Base-by-base conservation (phyloP, 2,329 filamentous ascomycete genomes). In the Colletotrichum sp. region DNA sequence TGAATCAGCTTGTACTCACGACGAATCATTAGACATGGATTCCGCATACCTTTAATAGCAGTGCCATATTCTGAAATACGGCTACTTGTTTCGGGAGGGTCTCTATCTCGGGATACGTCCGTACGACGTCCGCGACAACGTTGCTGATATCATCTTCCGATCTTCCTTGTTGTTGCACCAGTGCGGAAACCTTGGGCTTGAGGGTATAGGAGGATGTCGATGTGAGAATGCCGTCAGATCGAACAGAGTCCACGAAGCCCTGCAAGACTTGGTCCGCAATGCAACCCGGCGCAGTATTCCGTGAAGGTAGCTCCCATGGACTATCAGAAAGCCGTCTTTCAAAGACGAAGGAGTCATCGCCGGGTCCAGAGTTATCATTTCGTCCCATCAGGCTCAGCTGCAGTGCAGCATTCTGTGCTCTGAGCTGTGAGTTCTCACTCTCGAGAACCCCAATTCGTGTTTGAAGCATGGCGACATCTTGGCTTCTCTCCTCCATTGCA, bases 141-240 rank as follows among this genome's bases (percentile, higher is more conserved):
- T 83, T 82, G 76, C 82, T 83, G n/a, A 82, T 82, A 13, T 81
- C 79, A 61, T 83, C 82, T 25, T 79, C 78, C 0, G 81, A 80
- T 5, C 78, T 75, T 32, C 72, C 74, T 64, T 79, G 75, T 59
- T 78, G 75, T 27, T 82, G 79, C 6, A 83, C 66, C 16, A 83
- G 66, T 5, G 80, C 79, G 27, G 77, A 77, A 49, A 82, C 66
- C 57, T 82, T 81, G 1, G 81, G 81, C 13, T 62, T 62, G 25
- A 34, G 29, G 11, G n/a, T 15, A 11, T 62, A 62, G 19, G 30
- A 32, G n/a, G 29, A 30, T 32, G 27, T 8, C 19, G 59, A 25
- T 32, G 27, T 12, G 11, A 32, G 30, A 15, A 32, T 32, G 19
- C 16, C 30, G 6, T 22, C 19, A 3, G 59, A 62, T 19, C 59